These are phyloP conservation scores for Ambrosia artemisiifolia DNA, from an alignment of 129 eudicot species.

Conservation along the genomic window DNA sequence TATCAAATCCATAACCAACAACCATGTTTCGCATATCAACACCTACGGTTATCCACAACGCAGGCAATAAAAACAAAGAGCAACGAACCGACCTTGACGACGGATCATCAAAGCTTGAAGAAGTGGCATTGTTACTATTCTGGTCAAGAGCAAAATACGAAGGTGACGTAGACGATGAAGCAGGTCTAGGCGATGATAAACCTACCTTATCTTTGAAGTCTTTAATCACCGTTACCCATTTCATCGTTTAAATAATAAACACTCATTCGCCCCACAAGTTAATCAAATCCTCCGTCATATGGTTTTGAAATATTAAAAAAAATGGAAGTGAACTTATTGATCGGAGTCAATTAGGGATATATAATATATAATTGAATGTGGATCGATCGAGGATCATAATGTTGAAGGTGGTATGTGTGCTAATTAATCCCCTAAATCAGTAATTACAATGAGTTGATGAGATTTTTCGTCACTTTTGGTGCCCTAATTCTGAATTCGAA, in stretches of 20 bases:
- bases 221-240: slow-evolving; percentile 95
- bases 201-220: slow-evolving; percentile 95
- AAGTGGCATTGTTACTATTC: slow-evolving; percentile 40
- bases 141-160: slow-evolving; percentile 33
- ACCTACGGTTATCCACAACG: not conserved
- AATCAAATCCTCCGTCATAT: slow-evolving; percentile 11
- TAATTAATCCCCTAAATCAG: slow-evolving; percentile 13
- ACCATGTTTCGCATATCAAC: not conserved
- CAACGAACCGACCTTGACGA: slow-evolving; percentile 37
- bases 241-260: slow-evolving; percentile 60
- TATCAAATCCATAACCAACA: slow-evolving; percentile 6
- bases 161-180: slow-evolving; percentile 33
- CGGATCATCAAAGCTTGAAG: slow-evolving; percentile 36
- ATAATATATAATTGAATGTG: slow-evolving; percentile 4
- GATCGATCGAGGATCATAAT: slow-evolving; percentile 33
- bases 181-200: slow-evolving; percentile 48
- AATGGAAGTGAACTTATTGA: slow-evolving; percentile 41
- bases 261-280: slow-evolving; percentile 35
- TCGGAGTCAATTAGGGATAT: slow-evolving; percentile 34
- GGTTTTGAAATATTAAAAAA: not conserved
- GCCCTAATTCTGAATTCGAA: slow-evolving; percentile 21
- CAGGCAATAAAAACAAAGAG: not conserved
- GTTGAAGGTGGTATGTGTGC: slow-evolving; percentile 17
- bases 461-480: slow-evolving; percentile 22
- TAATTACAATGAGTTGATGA: slow-evolving; percentile 7